Base-by-base conservation (phyloP, 768 basidiomycete genomes). In the Exsudoporus frostii region DNA sequence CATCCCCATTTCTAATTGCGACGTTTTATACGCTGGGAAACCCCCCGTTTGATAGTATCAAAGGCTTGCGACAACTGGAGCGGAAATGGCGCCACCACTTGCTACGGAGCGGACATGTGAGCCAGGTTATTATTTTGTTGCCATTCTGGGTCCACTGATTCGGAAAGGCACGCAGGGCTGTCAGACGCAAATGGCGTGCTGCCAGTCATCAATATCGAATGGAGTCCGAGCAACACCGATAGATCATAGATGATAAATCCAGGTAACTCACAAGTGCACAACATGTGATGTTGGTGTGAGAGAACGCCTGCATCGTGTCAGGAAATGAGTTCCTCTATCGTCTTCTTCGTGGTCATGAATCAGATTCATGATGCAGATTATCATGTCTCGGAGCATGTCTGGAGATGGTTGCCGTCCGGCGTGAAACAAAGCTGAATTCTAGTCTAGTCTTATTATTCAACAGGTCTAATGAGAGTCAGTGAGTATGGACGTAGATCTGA, bases 51-150 rank as follows among this genome's bases (percentile, higher is more conserved):
- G 17, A 29, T 39, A 13, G 17, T 36, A 25, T 54, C 36, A 7
- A 34, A 25, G 3, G 13, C 25, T 60, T 59, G 47, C 63, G 56
- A 43, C 45, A 59, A 14, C 29, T 9, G 27, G 51, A 15, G 41
- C 17, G 8, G 33, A 39, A 39, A 67, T 65, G 57, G 55, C 63
- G 63, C 58, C 58, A 67, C 50, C 51, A 41, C 20, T 11, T 33
- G 33, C 34, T 44, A 43, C 17, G 14, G 22, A 25, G 22, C 13
- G 53, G 33, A 33, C 60, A 54, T 60, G 61, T 57, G 60, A 58
- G 50, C 40, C 13, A 6, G 50, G 50, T 50, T 42, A 48, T 60
- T 54, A 49, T 47, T 47, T 8, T 42, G 38, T 62, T 29, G 36
- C 57, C 51, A 51, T 59, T 60, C 30, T 58, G 22, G 20, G 20